phyloP scores from a whole-genome alignment of 306 rosid species.

The Cucumis sativus region DNA sequence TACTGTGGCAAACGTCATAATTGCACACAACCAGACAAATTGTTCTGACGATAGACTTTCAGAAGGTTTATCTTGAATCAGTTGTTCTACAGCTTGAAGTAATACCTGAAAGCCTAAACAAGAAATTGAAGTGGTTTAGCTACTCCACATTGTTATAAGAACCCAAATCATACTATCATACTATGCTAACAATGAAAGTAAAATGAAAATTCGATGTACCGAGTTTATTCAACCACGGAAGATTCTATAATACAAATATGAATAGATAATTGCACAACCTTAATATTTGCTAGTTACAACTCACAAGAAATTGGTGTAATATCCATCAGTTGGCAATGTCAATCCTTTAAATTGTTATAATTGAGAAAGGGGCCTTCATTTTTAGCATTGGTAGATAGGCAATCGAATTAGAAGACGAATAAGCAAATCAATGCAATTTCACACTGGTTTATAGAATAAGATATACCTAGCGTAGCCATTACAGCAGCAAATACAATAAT shows the following conservation, averaged over 20 bases:
- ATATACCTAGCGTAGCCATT: conserved; percentile 88
- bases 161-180: not conserved
- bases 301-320: not conserved
- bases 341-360: not conserved
- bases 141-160: not conserved
- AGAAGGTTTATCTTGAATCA: conserved; percentile 30
- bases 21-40: conserved; percentile 51
- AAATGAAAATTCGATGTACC: not conserved
- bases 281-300: not conserved
- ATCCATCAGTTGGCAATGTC: not conserved
- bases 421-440: not conserved
- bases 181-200: not conserved
- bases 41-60: conserved; percentile 45
- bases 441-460: conserved; percentile 6
- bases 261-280: not conserved
- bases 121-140: conserved; percentile 7
- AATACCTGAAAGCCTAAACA: conserved; percentile 82
- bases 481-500: conserved; percentile 82
- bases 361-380: not conserved
- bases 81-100: conserved; percentile 53
- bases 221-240: not conserved
- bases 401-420: not conserved
- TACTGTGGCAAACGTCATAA: conserved; percentile 63
- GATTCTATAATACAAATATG: not conserved
- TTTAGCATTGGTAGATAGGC: not conserved